These are phyloP conservation scores for Rutidosis leptorrhynchoides DNA, from an alignment of 129 eudicot species.

Conservation along the genomic window DNA sequence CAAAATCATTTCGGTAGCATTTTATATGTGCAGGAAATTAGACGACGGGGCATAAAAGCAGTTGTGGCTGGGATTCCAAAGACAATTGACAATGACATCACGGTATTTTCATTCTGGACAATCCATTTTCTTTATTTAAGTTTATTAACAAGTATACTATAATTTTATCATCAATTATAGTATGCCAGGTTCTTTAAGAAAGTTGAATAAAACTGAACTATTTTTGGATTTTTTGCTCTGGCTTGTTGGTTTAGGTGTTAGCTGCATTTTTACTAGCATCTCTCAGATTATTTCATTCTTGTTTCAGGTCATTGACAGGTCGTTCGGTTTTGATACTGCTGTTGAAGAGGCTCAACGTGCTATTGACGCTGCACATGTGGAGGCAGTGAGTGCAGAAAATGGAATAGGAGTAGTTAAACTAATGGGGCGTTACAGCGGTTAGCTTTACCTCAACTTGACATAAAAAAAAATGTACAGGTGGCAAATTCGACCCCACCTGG, in stretches of 20 bases:
- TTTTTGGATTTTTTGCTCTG: background rate
- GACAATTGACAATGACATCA: constrained; percentile 81
- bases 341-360: constrained; percentile 99
- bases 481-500: background rate
- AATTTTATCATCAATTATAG: constrained; percentile 1
- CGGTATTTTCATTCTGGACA: constrained; percentile 38
- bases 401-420: constrained; percentile 89
- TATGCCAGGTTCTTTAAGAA: background rate
- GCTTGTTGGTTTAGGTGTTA: background rate
- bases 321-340: constrained; percentile 97
- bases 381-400: constrained; percentile 86
- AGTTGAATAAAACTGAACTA: background rate
- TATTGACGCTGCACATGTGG: constrained; percentile 94
- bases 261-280: background rate
- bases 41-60: constrained; percentile 71
- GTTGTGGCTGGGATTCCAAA: constrained; percentile 87
- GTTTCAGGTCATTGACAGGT: constrained; percentile 78
- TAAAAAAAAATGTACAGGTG: background rate
- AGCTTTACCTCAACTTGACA: constrained; percentile 16
- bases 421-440: constrained; percentile 97
- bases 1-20: constrained; percentile 1
- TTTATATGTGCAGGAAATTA: constrained; percentile 56
- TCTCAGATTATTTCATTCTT: constrained; percentile 23
- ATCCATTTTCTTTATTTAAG: background rate
- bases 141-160: background rate